A percentile compares a stretch with the other conserved stretches of the same genome.
Conservation (phyloP, 1,139 yeast genomes). For the Waltiozyma sp. region DNA sequence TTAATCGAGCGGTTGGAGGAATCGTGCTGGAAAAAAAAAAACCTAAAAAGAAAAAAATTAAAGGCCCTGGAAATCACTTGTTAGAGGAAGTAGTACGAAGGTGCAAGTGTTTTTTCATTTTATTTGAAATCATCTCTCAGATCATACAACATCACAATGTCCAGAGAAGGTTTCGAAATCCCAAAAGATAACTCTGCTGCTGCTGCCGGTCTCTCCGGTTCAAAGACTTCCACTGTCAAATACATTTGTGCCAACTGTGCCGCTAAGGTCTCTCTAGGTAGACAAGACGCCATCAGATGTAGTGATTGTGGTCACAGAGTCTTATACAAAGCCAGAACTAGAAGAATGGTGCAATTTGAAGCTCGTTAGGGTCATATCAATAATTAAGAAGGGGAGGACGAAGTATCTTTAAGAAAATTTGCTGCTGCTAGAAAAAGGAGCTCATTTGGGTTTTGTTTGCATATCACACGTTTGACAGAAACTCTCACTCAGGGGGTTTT, state of each 20-base stretch:
- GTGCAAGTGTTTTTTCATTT: background rate
- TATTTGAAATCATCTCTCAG: background rate
- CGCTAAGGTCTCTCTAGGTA: slow-evolving; percentile 73
- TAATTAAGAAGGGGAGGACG: no score
- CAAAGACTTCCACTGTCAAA: slow-evolving; percentile 78
- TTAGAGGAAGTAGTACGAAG: no score
- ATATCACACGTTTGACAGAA: background rate
- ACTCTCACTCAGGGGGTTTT: no score
- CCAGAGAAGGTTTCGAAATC: slow-evolving; percentile 91
- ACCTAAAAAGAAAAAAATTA: slow-evolving; percentile 1
- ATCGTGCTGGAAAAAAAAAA: background rate
- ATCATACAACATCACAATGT: slow-evolving; percentile 21
- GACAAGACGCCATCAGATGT: slow-evolving; percentile 96
- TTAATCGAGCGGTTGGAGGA: background rate
- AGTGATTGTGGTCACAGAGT: slow-evolving; percentile 98
- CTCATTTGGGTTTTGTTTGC: background rate
- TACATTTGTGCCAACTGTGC: slow-evolving; percentile 98
- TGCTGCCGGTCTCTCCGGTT: slow-evolving; percentile 55
- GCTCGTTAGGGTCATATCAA: slow-evolving; percentile 12
- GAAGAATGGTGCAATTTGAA: slow-evolving; percentile 58
- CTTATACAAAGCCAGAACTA: slow-evolving; percentile 90
- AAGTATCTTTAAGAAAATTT: background rate
- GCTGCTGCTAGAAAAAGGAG: background rate
- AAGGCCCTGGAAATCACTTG: slow-evolving; percentile 30
- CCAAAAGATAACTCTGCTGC: slow-evolving; percentile 70